Evolutionary conservation across 495 filamentous ascomycete genomes (phyloP), one percentile per base, ranked within the genome.

Genomic region (Penicillium parvum): DNA sequence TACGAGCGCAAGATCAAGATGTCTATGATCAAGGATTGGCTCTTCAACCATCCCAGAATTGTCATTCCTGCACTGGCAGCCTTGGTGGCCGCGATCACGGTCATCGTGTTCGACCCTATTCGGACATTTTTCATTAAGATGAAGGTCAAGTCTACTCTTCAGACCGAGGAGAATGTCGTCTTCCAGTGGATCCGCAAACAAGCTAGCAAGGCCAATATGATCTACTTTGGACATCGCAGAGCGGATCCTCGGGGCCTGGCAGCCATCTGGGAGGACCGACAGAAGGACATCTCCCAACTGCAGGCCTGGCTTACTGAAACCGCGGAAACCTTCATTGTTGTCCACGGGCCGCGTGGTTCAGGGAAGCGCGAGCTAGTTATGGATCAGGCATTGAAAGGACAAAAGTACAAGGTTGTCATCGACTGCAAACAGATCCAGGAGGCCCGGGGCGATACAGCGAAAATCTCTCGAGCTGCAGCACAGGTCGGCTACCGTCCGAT

Each of bases 381-480:
- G 20, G 86, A 95, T 46, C 87, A 90, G 50, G 83, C 88, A 0
- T 73, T 98, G 12, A 78, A 86, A 51, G 78, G 80, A 14, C 78
- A 86, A 30, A 82, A 77, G 32, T 80, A 92, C 55, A 88, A 87
- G 32, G 65, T 98, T 0, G 66, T 94, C n/a, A 82, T 98, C 35
- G 92, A 98, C 63, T 97, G 91, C 69, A 96, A 95, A 59, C 83
- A 87, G 3, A 87, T 97, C 12, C 83, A 90, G 40, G 91, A 98
- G 56, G 90, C 92, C 2, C 81, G 85, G 19, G 92, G 92, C 0
- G 92, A 98, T 61, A 81, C 82, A n/a, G 79, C 81, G 3, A 95
- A 87, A 5, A 96, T 98, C 40, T 71, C 74, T 41, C 82, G 85
- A 34, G 85, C 89, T 2, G 94, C 94, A 2, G 61, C 67, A 4